Conservation (phyloP, 129 eudicot species). For the Ambrosia artemisiifolia region DNA sequence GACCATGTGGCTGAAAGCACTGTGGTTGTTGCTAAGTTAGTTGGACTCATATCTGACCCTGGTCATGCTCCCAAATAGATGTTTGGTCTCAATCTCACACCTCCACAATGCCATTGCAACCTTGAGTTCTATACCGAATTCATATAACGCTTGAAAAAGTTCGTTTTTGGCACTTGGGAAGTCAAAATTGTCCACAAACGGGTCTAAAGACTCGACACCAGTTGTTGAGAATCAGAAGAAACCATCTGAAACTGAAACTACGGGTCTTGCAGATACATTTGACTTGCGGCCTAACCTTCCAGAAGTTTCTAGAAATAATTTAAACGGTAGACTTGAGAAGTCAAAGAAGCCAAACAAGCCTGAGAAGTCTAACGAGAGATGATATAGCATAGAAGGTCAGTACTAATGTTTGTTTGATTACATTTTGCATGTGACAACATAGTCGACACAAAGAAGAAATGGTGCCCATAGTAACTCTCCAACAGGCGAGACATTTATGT, state of each 20-base stretch:
- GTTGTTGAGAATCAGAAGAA: slow-evolving; percentile 45
- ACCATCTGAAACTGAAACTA: slow-evolving; percentile 49
- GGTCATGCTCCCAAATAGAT: slow-evolving; percentile 71
- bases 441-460: too few relatives aligned
- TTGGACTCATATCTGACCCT: slow-evolving; percentile 50
- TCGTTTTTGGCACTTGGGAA: slow-evolving; percentile 57
- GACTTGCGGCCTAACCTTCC: slow-evolving; percentile 53
- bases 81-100: slow-evolving; percentile 73
- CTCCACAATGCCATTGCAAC: slow-evolving; percentile 64
- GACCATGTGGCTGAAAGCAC: slow-evolving; percentile 84
- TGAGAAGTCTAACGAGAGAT: too few relatives aligned
- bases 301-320: slow-evolving; percentile 82
- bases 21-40: slow-evolving; percentile 72
- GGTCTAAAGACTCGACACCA: slow-evolving; percentile 36
- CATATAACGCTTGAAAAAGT: slow-evolving; percentile 53
- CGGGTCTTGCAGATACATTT: slow-evolving; percentile 37
- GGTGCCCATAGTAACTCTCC: too few relatives aligned
- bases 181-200: slow-evolving; percentile 41
- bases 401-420: too few relatives aligned
- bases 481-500: too few relatives aligned
- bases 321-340: slow-evolving; percentile 88
- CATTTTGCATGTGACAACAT: too few relatives aligned
- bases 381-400: too few relatives aligned
- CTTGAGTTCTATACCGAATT: slow-evolving; percentile 85
- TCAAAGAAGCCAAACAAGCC: slow-evolving; percentile 78